Evolutionary conservation across 805 yeast species (phyloP).

Genomic region (Lipomyces yamanashiensis): DNA sequence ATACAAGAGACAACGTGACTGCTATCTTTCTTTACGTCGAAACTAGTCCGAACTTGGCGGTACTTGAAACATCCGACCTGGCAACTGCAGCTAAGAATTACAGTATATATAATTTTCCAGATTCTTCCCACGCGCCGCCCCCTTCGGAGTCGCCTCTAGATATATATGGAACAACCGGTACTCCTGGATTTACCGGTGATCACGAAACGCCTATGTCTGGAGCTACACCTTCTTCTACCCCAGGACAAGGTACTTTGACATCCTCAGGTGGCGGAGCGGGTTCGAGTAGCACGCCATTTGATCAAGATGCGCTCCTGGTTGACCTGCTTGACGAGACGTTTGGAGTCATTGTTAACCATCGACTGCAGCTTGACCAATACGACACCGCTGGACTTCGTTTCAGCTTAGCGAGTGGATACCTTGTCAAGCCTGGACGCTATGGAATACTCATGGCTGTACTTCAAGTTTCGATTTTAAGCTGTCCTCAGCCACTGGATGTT

Average conservation of each 20-base stretch:
- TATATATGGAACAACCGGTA: conserved; percentile 28
- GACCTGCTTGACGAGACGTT: conserved; percentile 43
- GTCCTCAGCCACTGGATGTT: conserved; percentile 35
- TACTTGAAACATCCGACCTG: conserved; percentile 23
- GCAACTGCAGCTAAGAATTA: conserved; percentile 11
- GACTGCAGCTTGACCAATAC: conserved; percentile 16
- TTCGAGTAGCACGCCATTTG: conserved; percentile 11
- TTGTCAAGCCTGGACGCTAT: conserved; percentile 27
- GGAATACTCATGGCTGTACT: conserved; percentile 26
- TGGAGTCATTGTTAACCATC: conserved; percentile 40
- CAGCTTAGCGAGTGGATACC: conserved; percentile 32
- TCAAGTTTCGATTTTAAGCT: conserved; percentile 40
- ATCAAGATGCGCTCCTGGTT: conserved; percentile 39
- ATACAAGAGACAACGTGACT: conserved; percentile 17
- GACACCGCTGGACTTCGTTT: conserved; percentile 26
- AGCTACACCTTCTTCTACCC: conserved; percentile 29
- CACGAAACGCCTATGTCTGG: conserved; percentile 24
- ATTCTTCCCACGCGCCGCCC: conserved; percentile 13
- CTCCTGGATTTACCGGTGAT: conserved; percentile 17
- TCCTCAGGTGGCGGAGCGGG: conserved; percentile 15
- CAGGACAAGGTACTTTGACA: conserved; percentile 18
- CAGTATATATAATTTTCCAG: conserved; percentile 23
- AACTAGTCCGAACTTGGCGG: conserved; percentile 30
- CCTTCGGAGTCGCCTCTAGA: conserved; percentile 43
- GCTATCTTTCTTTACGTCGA: conserved; percentile 28